Evolutionary conservation across 768 basidiomycete species (phyloP).

Genomic region (Boletus barrowsii): DNA sequence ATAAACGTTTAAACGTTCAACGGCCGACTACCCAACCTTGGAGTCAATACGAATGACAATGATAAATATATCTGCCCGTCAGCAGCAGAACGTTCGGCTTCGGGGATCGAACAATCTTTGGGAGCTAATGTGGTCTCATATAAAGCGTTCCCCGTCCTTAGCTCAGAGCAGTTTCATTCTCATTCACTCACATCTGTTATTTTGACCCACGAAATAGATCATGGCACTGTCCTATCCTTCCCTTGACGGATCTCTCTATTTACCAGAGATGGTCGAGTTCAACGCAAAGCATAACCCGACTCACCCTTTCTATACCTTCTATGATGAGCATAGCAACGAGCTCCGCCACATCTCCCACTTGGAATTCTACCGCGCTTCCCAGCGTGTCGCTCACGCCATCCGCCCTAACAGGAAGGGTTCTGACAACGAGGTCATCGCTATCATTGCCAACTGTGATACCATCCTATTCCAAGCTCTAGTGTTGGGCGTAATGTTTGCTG

Average conservation of each 20-base stretch:
- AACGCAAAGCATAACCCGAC: slow-evolving; percentile 35
- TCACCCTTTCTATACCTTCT: slow-evolving; percentile 31
- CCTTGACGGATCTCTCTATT: slow-evolving; percentile 32
- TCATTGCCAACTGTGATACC: slow-evolving; percentile 38
- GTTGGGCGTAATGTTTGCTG: slow-evolving; percentile 27
- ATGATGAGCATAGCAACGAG: slow-evolving; percentile 14
- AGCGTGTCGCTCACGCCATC: slow-evolving; percentile 40
- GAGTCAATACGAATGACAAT: no score
- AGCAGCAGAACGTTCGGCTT: no score
- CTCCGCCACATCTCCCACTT: slow-evolving; percentile 35
- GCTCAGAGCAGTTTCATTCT: no score
- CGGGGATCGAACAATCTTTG: no score
- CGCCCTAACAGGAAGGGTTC: slow-evolving; percentile 32
- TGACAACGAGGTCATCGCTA: slow-evolving; percentile 35
- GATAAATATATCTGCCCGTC: no score
- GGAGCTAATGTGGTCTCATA: no score
- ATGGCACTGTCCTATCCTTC: slow-evolving; percentile 19
- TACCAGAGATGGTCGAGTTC: slow-evolving; percentile 17
- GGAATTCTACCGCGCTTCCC: slow-evolving; percentile 44
- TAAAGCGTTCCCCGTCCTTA: no score
- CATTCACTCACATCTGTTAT: no score
- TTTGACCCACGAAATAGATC: no score
- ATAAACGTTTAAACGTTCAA: no score
- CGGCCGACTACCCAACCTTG: no score
- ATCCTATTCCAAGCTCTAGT: slow-evolving; percentile 43